These are phyloP conservation scores for Viola odorata DNA, from an alignment of 345 rosid genomes.

Conservation along the genomic window DNA sequence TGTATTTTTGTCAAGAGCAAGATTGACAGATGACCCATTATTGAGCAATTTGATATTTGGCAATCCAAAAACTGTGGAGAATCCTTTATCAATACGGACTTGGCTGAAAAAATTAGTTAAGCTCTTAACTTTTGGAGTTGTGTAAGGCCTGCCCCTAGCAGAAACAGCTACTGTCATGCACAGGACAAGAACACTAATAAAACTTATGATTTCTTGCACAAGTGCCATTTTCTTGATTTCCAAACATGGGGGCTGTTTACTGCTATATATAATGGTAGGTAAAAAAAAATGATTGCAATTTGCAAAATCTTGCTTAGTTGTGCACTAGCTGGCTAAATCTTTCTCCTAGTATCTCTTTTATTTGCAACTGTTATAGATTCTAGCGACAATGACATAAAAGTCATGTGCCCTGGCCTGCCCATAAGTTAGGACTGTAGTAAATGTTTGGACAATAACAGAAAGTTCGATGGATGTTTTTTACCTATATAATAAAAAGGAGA, in stretches of 20 bases:
- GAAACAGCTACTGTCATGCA: conserved; percentile 39
- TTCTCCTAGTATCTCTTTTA: conserved; percentile 1
- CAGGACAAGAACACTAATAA: conserved; percentile 25
- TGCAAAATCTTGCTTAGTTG: conserved; percentile 30
- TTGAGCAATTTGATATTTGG: conserved; percentile 44
- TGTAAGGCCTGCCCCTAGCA: conserved; percentile 50
- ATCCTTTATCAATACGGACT: conserved; percentile 43
- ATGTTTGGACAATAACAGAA: conserved; percentile 7
- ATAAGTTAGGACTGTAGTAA: conserved; percentile 15
- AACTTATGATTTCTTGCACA: conserved; percentile 18
- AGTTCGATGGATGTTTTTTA: neutral
- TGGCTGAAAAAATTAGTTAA: conserved; percentile 56
- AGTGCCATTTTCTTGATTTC: conserved; percentile 24
- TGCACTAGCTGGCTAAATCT: conserved; percentile 33
- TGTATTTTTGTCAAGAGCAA: conserved; percentile 66
- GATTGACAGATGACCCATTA: conserved; percentile 53
- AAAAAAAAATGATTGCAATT: neutral
- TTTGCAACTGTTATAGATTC: conserved; percentile 18
- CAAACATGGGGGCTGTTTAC: neutral
- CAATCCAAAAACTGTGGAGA: conserved; percentile 44
- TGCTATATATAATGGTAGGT: too few species aligned
- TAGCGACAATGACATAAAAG: conserved; percentile 8
- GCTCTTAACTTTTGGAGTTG: conserved; percentile 49
- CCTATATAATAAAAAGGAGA: too few species aligned
- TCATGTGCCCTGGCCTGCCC: conserved; percentile 29